phyloP scores from a whole-genome alignment of 2,329 filamentous ascomycete genomes.

The Periconia sp. region DNA sequence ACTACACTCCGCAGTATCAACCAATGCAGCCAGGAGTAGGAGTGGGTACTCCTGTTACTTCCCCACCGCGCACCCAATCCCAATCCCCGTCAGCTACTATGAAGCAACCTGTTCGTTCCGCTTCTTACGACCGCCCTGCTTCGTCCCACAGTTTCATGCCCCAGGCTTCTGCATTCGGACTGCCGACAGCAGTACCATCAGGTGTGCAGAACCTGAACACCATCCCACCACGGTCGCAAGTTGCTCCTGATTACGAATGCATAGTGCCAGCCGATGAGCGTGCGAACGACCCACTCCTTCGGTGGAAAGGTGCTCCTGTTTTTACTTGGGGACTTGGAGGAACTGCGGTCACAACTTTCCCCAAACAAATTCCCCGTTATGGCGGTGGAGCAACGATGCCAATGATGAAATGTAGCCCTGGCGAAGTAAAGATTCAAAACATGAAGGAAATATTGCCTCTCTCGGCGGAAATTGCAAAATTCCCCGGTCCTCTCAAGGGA shows the following conservation, averaged over 20 bases:
- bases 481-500: constrained; percentile 84
- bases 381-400: constrained; percentile 71
- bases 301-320: constrained; percentile 88
- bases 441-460: constrained; percentile 74
- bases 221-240: constrained; percentile 41
- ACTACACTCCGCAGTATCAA: constrained; percentile 56
- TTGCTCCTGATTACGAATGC: constrained; percentile 56
- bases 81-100: constrained; percentile 61
- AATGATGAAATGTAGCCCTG: constrained; percentile 78
- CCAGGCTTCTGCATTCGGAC: constrained; percentile 35
- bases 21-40: constrained; percentile 8
- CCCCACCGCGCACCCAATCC: constrained; percentile 56
- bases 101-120: constrained; percentile 49
- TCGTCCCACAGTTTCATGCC: constrained; percentile 55
- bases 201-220: constrained; percentile 18
- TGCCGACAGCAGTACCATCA: constrained; percentile 18
- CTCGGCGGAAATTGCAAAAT: constrained; percentile 72
- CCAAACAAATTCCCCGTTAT: constrained; percentile 85
- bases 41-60: constrained; percentile 15
- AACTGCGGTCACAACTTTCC: constrained; percentile 79
- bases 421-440: constrained; percentile 76
- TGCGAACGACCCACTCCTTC: constrained; percentile 72
- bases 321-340: constrained; percentile 89
- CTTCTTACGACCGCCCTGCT: constrained; percentile 54
- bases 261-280: constrained; percentile 59